phyloP scores from a whole-genome alignment of 2,329 filamentous ascomycete genomes.

The Aspergillus ochraceoroseus region DNA sequence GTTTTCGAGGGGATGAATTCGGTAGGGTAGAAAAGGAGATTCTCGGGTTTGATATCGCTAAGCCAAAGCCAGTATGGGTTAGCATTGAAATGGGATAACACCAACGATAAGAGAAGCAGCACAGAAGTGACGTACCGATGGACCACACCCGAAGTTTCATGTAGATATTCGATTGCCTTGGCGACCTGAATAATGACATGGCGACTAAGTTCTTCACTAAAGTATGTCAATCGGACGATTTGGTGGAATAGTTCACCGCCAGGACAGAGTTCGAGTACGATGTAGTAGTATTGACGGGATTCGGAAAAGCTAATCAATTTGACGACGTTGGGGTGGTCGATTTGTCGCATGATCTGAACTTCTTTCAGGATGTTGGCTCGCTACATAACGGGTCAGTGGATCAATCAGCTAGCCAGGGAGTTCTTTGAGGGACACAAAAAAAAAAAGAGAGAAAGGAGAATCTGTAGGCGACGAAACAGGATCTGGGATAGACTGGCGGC shows the following conservation, averaged over 20 bases:
- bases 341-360: constrained; percentile 95
- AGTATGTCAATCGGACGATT: constrained; percentile 96
- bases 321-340: constrained; percentile 94
- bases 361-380: constrained; percentile 97
- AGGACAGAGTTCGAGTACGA: constrained; percentile 88
- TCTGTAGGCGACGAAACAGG: constrained; percentile 7
- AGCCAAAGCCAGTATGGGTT: no score
- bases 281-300: constrained; percentile 93
- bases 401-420: not conserved
- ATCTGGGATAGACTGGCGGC: constrained; percentile 15
- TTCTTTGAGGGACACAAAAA: not conserved
- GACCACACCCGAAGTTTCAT: constrained; percentile 91
- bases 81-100: no score
- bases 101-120: not conserved
- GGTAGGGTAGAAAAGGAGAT: constrained; percentile 85
- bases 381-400: constrained; percentile 49
- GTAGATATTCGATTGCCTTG: constrained; percentile 86
- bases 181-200: constrained; percentile 95
- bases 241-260: constrained; percentile 98
- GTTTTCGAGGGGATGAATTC: constrained; percentile 73
- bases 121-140: constrained; percentile 66
- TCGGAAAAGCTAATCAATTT: constrained; percentile 92
- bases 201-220: constrained; percentile 89
- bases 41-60: constrained; percentile 82
- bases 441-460: constrained; percentile 11